Percentiles rank a stretch among this genome's conserved stretches.
phyloP scores from a whole-genome alignment of 768 basidiomycete genomes.

The Scleroderma bovista region DNA sequence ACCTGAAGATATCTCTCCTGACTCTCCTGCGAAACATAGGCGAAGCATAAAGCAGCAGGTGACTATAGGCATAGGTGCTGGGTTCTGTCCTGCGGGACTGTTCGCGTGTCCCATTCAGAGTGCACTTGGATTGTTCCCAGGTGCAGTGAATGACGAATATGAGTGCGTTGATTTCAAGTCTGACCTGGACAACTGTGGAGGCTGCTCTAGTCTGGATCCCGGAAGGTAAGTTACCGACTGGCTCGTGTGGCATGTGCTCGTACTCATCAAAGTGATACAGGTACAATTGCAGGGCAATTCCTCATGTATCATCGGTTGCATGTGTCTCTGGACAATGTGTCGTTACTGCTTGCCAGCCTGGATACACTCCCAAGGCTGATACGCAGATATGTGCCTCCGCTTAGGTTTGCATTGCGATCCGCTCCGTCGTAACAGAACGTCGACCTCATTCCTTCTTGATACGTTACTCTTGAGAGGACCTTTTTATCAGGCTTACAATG shows the following conservation, averaged over 20 bases:
- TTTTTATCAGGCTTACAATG: too few relatives aligned
- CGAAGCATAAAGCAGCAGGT: conserved; percentile 11
- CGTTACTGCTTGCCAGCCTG: conserved; percentile 21
- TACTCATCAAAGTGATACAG: conserved; percentile 6
- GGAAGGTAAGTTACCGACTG: conserved; percentile 2
- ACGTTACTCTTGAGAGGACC: background rate
- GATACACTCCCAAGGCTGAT: conserved; percentile 14
- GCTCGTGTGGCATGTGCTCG: background rate
- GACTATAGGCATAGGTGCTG: conserved; percentile 5
- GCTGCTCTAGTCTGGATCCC: conserved; percentile 21
- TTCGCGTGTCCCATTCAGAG: conserved; percentile 17
- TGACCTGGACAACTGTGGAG: conserved; percentile 27
- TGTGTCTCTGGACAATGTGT: conserved; percentile 22
- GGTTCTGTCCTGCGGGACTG: conserved; percentile 17
- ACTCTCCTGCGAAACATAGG: background rate
- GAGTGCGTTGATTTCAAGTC: conserved; percentile 26
- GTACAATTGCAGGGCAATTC: conserved; percentile 23
- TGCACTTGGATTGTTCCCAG: conserved; percentile 3
- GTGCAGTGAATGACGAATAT: conserved; percentile 11
- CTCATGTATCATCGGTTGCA: conserved; percentile 18
- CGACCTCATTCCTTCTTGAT: background rate
- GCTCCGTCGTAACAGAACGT: background rate
- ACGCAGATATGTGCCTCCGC: conserved; percentile 11
- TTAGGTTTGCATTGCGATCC: background rate
- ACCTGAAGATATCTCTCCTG: background rate